Evolutionary conservation across 139 green algal species (phyloP).

Genomic region (Coccomyxa sp.): DNA sequence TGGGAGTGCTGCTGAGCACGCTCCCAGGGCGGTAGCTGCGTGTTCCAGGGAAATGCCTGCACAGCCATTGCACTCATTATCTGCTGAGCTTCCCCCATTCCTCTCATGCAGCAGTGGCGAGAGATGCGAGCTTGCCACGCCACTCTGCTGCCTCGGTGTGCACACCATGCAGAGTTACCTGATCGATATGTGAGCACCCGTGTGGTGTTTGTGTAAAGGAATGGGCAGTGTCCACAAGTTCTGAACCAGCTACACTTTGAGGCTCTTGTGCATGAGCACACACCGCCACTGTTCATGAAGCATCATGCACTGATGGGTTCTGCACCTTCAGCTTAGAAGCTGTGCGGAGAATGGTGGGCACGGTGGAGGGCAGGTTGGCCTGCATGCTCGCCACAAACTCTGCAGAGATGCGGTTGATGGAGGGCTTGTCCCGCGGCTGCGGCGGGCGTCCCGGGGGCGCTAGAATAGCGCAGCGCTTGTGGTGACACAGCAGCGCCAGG

Average conservation of each 20-base stretch:
- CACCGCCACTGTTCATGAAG: background rate
- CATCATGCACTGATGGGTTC: background rate
- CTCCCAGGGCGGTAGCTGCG: no score
- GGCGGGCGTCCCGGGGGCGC: conserved; percentile 5
- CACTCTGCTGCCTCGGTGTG: no score
- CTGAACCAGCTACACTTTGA: background rate
- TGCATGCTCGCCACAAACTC: conserved; percentile 45
- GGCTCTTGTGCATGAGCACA: background rate
- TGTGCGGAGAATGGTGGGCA: conserved; percentile 53
- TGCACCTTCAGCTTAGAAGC: conserved; percentile 36
- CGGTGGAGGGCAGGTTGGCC: conserved; percentile 42
- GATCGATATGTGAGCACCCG: no score
- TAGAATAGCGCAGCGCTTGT: conserved; percentile 12
- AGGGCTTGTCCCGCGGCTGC: conserved; percentile 7
- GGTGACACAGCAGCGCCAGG: conserved; percentile 23
- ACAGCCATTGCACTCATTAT: no score
- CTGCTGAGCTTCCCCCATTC: no score
- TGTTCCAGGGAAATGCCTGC: no score
- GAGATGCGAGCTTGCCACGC: no score
- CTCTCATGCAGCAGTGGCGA: no score
- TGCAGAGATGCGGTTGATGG: conserved; percentile 49
- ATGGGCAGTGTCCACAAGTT: background rate
- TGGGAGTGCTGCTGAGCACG: no score
- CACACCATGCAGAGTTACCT: no score
- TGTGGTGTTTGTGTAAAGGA: background rate